These are phyloP conservation scores for Flaveria trinervia DNA, from an alignment of 129 eudicot genomes.

Conservation along the genomic window DNA sequence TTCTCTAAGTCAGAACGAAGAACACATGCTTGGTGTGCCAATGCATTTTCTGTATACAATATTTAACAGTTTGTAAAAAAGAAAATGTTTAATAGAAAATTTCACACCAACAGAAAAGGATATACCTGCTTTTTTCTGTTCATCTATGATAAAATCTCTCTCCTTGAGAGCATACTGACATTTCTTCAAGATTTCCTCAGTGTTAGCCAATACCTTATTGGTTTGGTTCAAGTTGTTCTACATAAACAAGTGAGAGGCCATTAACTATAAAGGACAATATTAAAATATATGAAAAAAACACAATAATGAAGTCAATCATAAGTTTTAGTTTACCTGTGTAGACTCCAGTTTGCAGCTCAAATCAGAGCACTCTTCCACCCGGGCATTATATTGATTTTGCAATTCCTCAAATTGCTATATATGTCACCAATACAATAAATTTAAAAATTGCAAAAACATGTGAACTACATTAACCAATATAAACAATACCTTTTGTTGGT, in stretches of 20 bases:
- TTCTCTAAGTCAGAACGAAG: constrained; percentile 91
- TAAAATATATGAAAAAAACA: not conserved
- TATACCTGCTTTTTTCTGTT: constrained; percentile 92
- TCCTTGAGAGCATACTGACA: constrained; percentile 78
- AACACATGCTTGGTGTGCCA: constrained; percentile 89
- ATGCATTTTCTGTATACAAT: constrained; percentile 69
- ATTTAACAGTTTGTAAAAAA: constrained; percentile 3
- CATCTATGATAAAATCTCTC: constrained; percentile 75
- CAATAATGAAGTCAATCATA: constrained; percentile 1
- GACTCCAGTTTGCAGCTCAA: constrained; percentile 70
- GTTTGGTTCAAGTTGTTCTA: constrained; percentile 70
- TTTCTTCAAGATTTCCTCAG: constrained; percentile 66
- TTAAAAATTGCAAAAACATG: not conserved
- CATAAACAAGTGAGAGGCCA: not conserved
- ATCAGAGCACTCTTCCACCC: constrained; percentile 59
- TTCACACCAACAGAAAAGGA: not conserved
- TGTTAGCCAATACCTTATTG: constrained; percentile 53
- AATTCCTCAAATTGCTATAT: constrained; percentile 72
- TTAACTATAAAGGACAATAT: not conserved
- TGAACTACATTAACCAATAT: not conserved
- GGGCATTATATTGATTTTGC: constrained; percentile 50
- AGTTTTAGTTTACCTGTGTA: constrained; percentile 57
- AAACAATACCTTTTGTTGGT: constrained; percentile 62
- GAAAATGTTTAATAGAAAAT: not conserved
- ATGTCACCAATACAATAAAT: constrained; percentile 2